Evolutionary conservation across 768 basidiomycete species (phyloP), one percentile per base, ranked within the genome.

Genomic region (Mycena olivaceomarginata): DNA sequence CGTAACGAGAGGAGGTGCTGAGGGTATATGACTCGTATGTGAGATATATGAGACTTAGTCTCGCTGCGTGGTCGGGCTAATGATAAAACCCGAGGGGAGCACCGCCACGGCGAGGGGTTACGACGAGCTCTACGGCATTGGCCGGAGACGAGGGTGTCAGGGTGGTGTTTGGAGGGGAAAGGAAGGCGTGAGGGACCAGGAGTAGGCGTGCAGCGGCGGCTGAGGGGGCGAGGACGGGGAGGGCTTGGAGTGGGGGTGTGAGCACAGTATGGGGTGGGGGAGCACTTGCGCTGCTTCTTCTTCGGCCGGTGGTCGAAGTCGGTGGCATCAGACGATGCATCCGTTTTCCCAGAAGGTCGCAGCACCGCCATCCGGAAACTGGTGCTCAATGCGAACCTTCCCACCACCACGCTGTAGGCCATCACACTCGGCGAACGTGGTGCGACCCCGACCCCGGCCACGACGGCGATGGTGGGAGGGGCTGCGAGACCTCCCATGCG

Each of bases 71-170:
- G 53, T 22, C 11, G 53, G 53, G 53, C 53, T 56, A 22, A 56
- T 56, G 53, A 56, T 56, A n/a, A 56, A 56, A 22, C 53, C 53
- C 53, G n/a, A 56, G 53, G 20, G 53, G 53, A 22, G 53, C 53
- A n/a, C 53, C 53, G n/a, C 53, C 53, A 56, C n/a, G 53, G 18
- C 53, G 53, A 11, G 53, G 53, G 18, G 53, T n/a, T n/a, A n/a
- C n/a, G n/a, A n/a, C n/a, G n/a, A n/a, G n/a, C n/a, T n/a, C n/a
- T n/a, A n/a, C n/a, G n/a, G n/a, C n/a, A n/a, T n/a, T n/a, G n/a
- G n/a, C n/a, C n/a, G n/a, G n/a, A n/a, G n/a, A n/a, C n/a, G n/a
- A n/a, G n/a, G n/a, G n/a, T n/a, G n/a, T n/a, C n/a, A n/a, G n/a
- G n/a, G n/a, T n/a, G n/a, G n/a, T n/a, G n/a, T n/a, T n/a, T n/a